phyloP scores from a whole-genome alignment of 1,284 basidiomycete genomes.

The Cystobasidiaceae sp. region DNA sequence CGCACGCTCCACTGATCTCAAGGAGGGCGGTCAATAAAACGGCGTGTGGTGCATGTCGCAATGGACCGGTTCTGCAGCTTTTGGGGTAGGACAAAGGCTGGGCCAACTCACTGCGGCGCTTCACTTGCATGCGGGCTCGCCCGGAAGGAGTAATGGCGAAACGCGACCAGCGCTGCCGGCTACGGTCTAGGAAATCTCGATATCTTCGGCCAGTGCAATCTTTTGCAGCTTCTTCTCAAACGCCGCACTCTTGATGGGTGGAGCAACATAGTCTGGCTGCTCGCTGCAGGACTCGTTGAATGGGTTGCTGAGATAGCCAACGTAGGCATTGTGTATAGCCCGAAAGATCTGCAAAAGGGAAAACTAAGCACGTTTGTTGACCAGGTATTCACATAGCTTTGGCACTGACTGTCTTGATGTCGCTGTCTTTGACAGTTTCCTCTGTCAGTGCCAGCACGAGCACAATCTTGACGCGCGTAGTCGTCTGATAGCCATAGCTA shows the following conservation, averaged over 20 bases:
- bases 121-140: too few species aligned
- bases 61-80: too few species aligned
- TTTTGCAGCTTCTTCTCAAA: slow-evolving; percentile 20
- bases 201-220: slow-evolving; percentile 37
- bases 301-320: slow-evolving; percentile 46
- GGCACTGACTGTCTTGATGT: slow-evolving; percentile 46
- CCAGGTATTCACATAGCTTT: too few species aligned
- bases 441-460: slow-evolving; percentile 44
- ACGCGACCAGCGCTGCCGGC: too few species aligned
- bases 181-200: too few species aligned
- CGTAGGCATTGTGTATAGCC: slow-evolving; percentile 46
- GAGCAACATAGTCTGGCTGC: slow-evolving; percentile 18
- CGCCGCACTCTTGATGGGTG: slow-evolving; percentile 20
- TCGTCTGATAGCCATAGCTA: slow-evolving; percentile 47
- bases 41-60: background rate
- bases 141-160: too few species aligned
- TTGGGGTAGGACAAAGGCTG: too few species aligned
- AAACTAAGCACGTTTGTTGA: background rate
- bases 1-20: slow-evolving; percentile 21
- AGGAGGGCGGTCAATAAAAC: slow-evolving; percentile 27
- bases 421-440: slow-evolving; percentile 45
- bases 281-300: slow-evolving; percentile 40
- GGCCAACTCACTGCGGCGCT: too few species aligned
- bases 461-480: slow-evolving; percentile 45
- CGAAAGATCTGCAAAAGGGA: slow-evolving; percentile 43